Conservation (phyloP, 2,329 filamentous ascomycete genomes). For the Mollisiaceae sp. region DNA sequence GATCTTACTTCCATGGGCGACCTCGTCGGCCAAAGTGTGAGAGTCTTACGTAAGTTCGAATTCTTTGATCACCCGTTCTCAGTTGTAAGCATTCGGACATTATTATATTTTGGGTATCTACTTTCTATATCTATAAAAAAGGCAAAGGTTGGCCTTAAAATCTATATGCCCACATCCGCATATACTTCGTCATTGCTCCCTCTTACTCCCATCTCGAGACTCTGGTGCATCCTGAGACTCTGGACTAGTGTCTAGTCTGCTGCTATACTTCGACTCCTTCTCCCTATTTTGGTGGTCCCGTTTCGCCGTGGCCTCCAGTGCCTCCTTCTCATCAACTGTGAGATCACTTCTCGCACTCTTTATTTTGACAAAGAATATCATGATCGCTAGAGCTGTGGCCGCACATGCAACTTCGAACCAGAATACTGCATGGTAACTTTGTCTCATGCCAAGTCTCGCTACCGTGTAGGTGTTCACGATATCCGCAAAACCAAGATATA, state of each 20-base stretch:
- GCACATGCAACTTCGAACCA: conserved; percentile 68
- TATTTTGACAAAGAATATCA: conserved; percentile 58
- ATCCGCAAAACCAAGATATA: conserved; percentile 74
- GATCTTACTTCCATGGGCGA: background rate
- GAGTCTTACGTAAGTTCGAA: background rate
- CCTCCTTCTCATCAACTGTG: conserved; percentile 59
- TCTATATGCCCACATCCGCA: too few relatives aligned
- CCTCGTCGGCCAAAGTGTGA: background rate
- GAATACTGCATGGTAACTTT: conserved; percentile 69
- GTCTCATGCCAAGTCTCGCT: conserved; percentile 45
- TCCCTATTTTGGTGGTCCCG: too few relatives aligned
- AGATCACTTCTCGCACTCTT: conserved; percentile 59
- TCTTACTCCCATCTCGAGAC: background rate
- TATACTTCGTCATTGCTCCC: background rate
- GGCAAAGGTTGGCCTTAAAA: background rate
- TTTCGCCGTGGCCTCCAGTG: conserved; percentile 32
- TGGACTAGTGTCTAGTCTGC: conserved; percentile 9
- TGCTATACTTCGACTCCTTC: conserved; percentile 9
- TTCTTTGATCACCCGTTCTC: background rate
- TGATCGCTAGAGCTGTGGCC: conserved; percentile 54
- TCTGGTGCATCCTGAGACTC: background rate
- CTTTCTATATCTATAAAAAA: too few relatives aligned
- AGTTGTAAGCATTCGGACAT: background rate
- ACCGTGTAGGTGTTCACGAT: conserved; percentile 56
- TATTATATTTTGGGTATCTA: conserved; percentile 2